Conservation (phyloP, 768 basidiomycete genomes). For the Lentinula raphanica region DNA sequence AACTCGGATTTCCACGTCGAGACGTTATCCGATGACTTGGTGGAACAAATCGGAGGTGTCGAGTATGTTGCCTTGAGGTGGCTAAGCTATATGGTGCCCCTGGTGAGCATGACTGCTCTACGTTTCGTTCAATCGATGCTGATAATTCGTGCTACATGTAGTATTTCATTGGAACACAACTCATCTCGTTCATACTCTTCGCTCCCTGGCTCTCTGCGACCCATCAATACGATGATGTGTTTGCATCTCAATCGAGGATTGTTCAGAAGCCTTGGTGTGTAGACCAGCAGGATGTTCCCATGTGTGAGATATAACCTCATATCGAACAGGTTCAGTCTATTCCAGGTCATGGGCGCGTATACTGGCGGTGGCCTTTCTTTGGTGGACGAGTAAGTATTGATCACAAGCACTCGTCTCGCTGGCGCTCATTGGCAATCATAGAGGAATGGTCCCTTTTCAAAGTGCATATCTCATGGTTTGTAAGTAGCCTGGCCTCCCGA, state of each 20-base stretch:
- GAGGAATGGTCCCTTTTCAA: constrained; percentile 69
- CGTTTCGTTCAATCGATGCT: neutral
- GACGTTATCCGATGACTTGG: constrained; percentile 55
- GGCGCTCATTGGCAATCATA: constrained; percentile 13
- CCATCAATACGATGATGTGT: constrained; percentile 43
- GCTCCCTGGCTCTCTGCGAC: constrained; percentile 53
- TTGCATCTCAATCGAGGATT: constrained; percentile 39
- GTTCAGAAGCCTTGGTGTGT: constrained; percentile 58
- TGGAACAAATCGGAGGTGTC: constrained; percentile 71
- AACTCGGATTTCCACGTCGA: constrained; percentile 56
- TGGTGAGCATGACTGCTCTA: constrained; percentile 24
- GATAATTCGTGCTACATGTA: constrained; percentile 29
- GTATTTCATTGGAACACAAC: constrained; percentile 62
- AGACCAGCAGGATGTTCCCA: neutral
- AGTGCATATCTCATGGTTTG: constrained; percentile 60
- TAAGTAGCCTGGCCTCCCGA: constrained; percentile 15
- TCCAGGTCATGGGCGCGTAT: constrained; percentile 45
- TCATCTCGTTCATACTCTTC: constrained; percentile 52
- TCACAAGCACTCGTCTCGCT: neutral
- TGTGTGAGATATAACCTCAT: neutral
- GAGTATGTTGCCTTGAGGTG: constrained; percentile 64
- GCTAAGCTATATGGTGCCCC: constrained; percentile 44
- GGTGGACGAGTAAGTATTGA: constrained; percentile 44
- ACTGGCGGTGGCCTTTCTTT: constrained; percentile 69
- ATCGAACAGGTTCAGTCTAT: constrained; percentile 34